A percentile compares a stretch with the other conserved stretches of the same genome.
Evolutionary conservation across 129 eudicot species (phyloP).

Genomic region (Pittosporum tobira): DNA sequence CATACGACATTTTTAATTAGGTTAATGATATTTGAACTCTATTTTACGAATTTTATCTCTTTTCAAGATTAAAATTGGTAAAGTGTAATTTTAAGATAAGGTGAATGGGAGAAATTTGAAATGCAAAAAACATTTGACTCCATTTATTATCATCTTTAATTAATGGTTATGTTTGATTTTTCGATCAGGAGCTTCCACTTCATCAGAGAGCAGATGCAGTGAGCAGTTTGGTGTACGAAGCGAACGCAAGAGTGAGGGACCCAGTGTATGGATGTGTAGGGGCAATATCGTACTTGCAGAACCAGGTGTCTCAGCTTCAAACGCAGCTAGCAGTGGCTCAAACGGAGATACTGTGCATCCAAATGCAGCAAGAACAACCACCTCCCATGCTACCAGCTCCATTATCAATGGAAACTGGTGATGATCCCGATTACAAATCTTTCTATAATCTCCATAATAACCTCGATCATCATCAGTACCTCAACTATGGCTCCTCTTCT

Average conservation of each 20-base stretch:
- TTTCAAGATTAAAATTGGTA: no score
- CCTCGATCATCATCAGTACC: slow-evolving; percentile 37
- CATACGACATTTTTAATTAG: no score
- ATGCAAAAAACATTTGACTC: no score
- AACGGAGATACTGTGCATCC: slow-evolving; percentile 75
- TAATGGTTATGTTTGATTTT: neutral
- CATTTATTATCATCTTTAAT: neutral
- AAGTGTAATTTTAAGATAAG: no score
- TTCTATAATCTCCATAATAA: slow-evolving; percentile 29
- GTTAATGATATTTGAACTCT: no score
- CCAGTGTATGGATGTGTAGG: slow-evolving; percentile 92
- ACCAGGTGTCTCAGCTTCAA: slow-evolving; percentile 71
- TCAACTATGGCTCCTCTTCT: slow-evolving; percentile 31
- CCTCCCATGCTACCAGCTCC: slow-evolving; percentile 5
- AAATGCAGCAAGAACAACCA: slow-evolving; percentile 50
- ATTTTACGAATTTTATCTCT: no score
- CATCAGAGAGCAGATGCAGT: slow-evolving; percentile 81
- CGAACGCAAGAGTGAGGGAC: slow-evolving; percentile 65
- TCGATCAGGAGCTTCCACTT: slow-evolving; percentile 63
- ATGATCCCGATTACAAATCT: slow-evolving; percentile 27
- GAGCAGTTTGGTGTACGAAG: slow-evolving; percentile 82
- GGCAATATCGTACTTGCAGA: slow-evolving; percentile 59
- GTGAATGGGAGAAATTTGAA: no score
- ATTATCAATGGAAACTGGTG: slow-evolving; percentile 12
- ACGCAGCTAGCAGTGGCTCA: slow-evolving; percentile 90